These are phyloP conservation scores for Trichoderma atroviride DNA, from an alignment of 2,329 filamentous ascomycete species.

Conservation along the genomic window DNA sequence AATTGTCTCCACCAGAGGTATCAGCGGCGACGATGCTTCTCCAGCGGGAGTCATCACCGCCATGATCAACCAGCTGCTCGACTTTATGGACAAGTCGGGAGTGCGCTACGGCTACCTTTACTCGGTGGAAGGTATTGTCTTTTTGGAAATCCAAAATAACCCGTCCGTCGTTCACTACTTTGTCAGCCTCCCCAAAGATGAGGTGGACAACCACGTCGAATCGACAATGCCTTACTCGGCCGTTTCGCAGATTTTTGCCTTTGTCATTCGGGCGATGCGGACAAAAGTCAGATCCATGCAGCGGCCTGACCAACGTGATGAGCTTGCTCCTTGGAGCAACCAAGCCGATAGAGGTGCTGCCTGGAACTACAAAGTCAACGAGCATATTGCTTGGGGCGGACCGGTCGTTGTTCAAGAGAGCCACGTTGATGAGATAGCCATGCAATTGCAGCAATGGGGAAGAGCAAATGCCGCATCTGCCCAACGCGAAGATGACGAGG, in stretches of 20 bases:
- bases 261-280: constrained; percentile 41
- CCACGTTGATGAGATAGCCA: neutral
- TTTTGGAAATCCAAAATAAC: constrained; percentile 40
- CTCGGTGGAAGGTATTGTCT: constrained; percentile 40
- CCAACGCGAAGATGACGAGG: neutral
- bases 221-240: constrained; percentile 41
- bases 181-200: neutral
- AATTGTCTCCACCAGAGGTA: neutral
- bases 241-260: constrained; percentile 45
- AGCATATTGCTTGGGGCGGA: constrained; percentile 35
- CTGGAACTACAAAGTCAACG: constrained; percentile 39
- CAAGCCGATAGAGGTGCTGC: constrained; percentile 31
- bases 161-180: constrained; percentile 30
- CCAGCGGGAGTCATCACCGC: constrained; percentile 36
- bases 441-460: neutral
- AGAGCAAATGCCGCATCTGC: neutral
- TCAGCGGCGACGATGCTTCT: neutral
- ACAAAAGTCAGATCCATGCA: constrained; percentile 31
- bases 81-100: constrained; percentile 42
- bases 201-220: constrained; percentile 26
- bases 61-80: constrained; percentile 45
- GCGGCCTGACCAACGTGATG: constrained; percentile 37
- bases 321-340: constrained; percentile 39
- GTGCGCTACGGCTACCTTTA: constrained; percentile 42
- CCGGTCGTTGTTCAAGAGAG: constrained; percentile 32